A percentile compares a stretch with the other conserved stretches of the same genome.
These are phyloP conservation scores for Jasminum sambac DNA, from an alignment of 257 asterid genomes.

Conservation along the genomic window DNA sequence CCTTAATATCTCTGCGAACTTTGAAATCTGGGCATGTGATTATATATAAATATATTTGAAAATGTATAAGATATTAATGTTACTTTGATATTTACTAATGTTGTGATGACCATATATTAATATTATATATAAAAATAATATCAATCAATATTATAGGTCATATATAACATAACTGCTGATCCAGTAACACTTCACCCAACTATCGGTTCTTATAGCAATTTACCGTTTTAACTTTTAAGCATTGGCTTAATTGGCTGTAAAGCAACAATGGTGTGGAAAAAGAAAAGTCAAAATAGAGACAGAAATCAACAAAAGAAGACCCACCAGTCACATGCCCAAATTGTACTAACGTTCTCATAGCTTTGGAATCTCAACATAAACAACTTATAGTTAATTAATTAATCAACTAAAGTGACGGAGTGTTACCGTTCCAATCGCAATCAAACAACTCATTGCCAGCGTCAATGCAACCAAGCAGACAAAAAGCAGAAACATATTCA, in stretches of 20 bases:
- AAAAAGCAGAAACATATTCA: not conserved
- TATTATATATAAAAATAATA: no score
- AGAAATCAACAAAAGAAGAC: conserved; percentile 7
- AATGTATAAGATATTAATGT: no score
- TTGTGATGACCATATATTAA: no score
- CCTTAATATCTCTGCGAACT: no score
- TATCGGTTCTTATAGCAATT: not conserved
- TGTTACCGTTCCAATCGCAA: not conserved
- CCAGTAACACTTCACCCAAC: no score
- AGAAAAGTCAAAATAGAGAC: conserved; percentile 5
- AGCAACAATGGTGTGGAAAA: not conserved
- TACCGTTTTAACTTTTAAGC: not conserved
- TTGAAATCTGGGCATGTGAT: no score
- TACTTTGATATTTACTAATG: no score
- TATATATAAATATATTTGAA: no score
- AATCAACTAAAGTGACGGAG: not conserved
- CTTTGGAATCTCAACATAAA: not conserved
- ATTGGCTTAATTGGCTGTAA: not conserved
- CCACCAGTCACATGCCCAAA: conserved; percentile 1
- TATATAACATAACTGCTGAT: no score
- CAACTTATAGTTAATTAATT: not conserved
- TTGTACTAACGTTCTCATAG: not conserved
- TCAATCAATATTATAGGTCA: no score
- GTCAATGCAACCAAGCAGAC: not conserved
- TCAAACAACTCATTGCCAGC: conserved; percentile 7